phyloP scores from a whole-genome alignment of 1,139 yeast genomes.

The Nakaseomyces kungkrabaensis region DNA sequence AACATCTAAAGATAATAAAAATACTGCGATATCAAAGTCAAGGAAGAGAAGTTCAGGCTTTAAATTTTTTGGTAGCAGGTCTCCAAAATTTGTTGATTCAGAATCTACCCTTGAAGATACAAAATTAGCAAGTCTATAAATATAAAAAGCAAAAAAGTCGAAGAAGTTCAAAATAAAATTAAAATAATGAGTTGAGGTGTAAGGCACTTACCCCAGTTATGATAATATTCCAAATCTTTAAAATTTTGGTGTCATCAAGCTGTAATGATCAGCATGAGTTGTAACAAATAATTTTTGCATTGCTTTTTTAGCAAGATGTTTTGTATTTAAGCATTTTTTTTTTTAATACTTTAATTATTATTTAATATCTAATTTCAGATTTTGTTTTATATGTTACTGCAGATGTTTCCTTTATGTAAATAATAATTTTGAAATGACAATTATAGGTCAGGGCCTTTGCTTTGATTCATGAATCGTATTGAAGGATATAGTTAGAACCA shows the following conservation, averaged over 20 bases:
- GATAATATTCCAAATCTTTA: too few relatives aligned
- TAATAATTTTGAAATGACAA: too few relatives aligned
- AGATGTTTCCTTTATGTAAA: too few relatives aligned
- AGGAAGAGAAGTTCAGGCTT: conserved; percentile 1
- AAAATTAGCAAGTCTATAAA: background rate
- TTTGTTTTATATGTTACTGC: too few relatives aligned
- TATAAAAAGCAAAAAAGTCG: background rate
- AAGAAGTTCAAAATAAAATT: too few relatives aligned
- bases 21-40: background rate
- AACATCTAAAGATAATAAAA: background rate
- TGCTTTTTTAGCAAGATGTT: too few relatives aligned
- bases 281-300: background rate
- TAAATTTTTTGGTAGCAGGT: background rate
- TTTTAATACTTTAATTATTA: background rate
- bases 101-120: background rate
- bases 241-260: background rate
- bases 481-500: conserved; percentile 37
- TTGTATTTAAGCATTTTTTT: too few relatives aligned
- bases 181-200: too few relatives aligned
- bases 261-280: background rate
- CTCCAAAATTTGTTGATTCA: background rate
- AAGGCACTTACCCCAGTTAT: too few relatives aligned
- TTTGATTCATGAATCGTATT: conserved; percentile 5
- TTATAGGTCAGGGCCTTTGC: too few relatives aligned
- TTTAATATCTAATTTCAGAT: background rate